These are phyloP conservation scores for Ilyonectria sp. DNA, from an alignment of 2,329 filamentous ascomycete species.

Conservation along the genomic window DNA sequence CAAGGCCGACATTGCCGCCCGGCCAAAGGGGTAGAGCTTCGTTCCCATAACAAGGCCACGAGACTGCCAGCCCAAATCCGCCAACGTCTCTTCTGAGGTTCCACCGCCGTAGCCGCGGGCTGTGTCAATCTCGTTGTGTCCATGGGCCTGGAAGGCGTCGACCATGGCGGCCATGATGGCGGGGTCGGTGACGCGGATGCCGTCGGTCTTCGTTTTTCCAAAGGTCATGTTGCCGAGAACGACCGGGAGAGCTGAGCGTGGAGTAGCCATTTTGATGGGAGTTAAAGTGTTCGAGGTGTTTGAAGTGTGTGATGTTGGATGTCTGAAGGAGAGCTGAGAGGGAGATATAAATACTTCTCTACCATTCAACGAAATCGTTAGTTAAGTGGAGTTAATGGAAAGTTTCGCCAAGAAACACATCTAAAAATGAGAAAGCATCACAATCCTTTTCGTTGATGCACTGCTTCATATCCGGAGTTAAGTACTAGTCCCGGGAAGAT, in stretches of 20 bases:
- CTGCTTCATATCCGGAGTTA: neutral
- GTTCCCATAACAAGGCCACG: conserved; percentile 79
- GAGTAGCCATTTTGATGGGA: neutral
- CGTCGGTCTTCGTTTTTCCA: neutral
- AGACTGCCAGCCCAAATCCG: conserved; percentile 75
- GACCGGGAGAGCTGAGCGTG: neutral
- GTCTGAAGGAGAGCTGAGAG: neutral
- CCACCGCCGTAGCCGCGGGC: conserved; percentile 78
- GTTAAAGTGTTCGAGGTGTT: neutral
- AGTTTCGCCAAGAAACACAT: neutral
- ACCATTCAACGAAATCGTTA: neutral
- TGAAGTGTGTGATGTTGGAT: neutral
- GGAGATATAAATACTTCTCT: neutral
- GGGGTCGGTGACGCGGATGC: neutral
- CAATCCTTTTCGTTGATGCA: neutral
- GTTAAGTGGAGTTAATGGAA: neutral
- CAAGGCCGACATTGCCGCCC: neutral
- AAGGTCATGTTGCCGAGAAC: neutral
- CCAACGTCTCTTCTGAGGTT: conserved; percentile 77
- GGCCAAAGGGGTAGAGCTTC: conserved; percentile 61
- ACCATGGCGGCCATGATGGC: conserved; percentile 3
- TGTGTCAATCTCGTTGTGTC: conserved; percentile 80
- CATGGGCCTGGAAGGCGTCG: conserved; percentile 3
- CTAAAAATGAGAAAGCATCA: neutral
- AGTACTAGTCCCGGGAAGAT: neutral